A percentile compares a stretch with the other conserved stretches of the same genome.
These are phyloP conservation scores for Microthyrium microscopicum DNA, from an alignment of 2,329 filamentous ascomycete species.

Conservation along the genomic window DNA sequence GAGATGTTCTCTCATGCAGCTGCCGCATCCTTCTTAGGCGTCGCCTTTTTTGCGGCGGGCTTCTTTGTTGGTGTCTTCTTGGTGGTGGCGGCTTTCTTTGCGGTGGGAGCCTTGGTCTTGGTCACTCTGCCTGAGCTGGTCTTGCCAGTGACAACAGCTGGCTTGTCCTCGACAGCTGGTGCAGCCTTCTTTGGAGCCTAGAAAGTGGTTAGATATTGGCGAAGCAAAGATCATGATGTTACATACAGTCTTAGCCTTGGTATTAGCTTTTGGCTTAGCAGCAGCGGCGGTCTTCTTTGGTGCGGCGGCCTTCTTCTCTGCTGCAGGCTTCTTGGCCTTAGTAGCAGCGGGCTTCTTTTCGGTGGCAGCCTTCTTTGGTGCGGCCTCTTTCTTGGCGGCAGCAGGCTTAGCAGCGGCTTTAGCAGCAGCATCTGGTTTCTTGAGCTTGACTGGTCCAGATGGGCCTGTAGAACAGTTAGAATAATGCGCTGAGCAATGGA, in stretches of 20 bases:
- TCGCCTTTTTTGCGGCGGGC: conserved; percentile 3
- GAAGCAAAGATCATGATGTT: conserved; percentile 12
- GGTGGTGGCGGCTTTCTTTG: conserved; percentile 5
- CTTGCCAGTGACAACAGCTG: conserved; percentile 51
- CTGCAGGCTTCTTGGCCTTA: conserved; percentile 29
- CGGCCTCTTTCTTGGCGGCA: conserved; percentile 13
- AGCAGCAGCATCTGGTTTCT: conserved; percentile 48
- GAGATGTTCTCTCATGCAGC: conserved; percentile 1
- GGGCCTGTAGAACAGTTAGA: conserved; percentile 38
- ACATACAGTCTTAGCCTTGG: conserved; percentile 11
- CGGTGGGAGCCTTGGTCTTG: conserved; percentile 41
- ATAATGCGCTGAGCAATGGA: conserved; percentile 8
- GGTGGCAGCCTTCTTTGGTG: conserved; percentile 23
- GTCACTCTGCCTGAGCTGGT: conserved; percentile 76
- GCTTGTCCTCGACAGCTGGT: conserved; percentile 51
- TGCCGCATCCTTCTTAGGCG: conserved; percentile 8
- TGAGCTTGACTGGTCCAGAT: conserved; percentile 83
- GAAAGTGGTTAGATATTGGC: not conserved
- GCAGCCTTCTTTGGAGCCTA: conserved; percentile 18
- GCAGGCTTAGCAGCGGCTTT: conserved; percentile 12
- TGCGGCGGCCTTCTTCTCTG: conserved; percentile 17
- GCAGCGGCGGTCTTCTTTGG: conserved; percentile 17
- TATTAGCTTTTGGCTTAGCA: conserved; percentile 19
- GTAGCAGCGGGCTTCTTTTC: conserved; percentile 19
- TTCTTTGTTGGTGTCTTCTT: conserved; percentile 8